Evolutionary conservation across 23 red algal genomes (phyloP), one percentile per base, ranked within the genome.

Genomic region (Cyanidiococcus yangmingshanensis): DNA sequence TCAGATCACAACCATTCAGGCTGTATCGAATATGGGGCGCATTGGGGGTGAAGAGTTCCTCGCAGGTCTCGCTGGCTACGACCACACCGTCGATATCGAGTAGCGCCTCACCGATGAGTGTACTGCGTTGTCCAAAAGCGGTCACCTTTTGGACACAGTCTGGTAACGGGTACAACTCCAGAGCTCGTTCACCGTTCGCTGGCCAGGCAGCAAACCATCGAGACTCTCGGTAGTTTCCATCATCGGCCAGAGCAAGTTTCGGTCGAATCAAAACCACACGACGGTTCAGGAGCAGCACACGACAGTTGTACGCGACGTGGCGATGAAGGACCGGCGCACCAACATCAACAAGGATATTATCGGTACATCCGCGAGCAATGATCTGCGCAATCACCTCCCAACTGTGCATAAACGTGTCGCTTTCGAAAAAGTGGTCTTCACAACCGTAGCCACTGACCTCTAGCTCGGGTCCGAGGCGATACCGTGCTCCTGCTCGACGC

Each of bases 151-250:
- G n/a, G 39, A 83, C 68, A 39, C 68, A 83, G 39, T 68, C 38
- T 15, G 90, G 90, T 33, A 95, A 71, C 38, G 26, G 51, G 40
- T 83, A 76, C 58, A 57, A 29, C 67, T 95, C 90, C 3, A 95
- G 12, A 26, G 37, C 90, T 67, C 58, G 40, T 12, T 41, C 76
- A 50, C 7, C 37, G 27, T 80, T 57, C 25, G 33, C 37, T 21
- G 76, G 58, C 89, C 89, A 92, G 15, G 89, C 82, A 0, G 82
- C 68, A 63, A 98, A 98, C 84, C 84, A 98, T 16, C 94, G 94
- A n/a, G 94, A 68, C 79, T 98, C 94, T 34, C 94, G 71, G 57
- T 98, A 98, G 81, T 98, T 98, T 12, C 88, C 94, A 45, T 91
- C 76, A 41, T 89, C 94, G 21, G 94, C 94, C 38, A 98, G 84